Conservation (phyloP, 805 yeast species). For the Teunomyces aglyptinius region DNA sequence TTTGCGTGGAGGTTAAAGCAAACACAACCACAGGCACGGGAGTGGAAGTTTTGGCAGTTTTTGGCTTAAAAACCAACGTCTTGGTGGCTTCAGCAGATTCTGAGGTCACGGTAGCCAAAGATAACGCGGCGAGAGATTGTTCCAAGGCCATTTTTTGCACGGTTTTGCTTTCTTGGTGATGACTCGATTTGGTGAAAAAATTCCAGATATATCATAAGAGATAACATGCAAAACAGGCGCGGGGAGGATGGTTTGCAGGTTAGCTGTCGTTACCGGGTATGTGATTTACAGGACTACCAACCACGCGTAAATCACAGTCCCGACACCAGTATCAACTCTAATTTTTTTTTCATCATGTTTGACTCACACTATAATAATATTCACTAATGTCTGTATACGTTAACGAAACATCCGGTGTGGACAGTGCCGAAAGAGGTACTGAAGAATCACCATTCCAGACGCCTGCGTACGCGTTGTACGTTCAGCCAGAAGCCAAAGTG, state of each 20-base stretch:
- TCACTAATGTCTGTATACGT: conserved; percentile 54
- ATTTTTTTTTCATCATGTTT: neutral
- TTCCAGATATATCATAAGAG: neutral
- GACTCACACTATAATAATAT: neutral
- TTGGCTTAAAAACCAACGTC: conserved; percentile 85
- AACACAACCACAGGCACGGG: conserved; percentile 80
- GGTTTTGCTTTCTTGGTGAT: neutral
- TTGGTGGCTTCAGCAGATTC: conserved; percentile 59
- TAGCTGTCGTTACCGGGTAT: neutral
- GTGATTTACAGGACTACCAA: neutral
- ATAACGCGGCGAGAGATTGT: conserved; percentile 64
- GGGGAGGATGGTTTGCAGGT: neutral
- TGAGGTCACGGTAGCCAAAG: conserved; percentile 53
- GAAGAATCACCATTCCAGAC: conserved; percentile 71
- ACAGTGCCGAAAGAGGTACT: conserved; percentile 62
- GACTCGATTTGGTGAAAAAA: conserved; percentile 3
- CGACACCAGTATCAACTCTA: neutral
- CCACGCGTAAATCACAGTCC: neutral
- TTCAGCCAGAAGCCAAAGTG: conserved; percentile 52
- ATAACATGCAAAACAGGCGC: neutral
- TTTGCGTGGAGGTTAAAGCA: conserved; percentile 67
- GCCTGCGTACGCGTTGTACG: conserved; percentile 76
- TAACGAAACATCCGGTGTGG: conserved; percentile 71
- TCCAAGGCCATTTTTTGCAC: conserved; percentile 56
- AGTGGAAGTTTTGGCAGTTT: conserved; percentile 76